Percentiles rank a stretch among this genome's conserved stretches.
Evolutionary conservation across 2,329 filamentous ascomycete species (phyloP).

Genomic region (Byssochlamys sp.): DNA sequence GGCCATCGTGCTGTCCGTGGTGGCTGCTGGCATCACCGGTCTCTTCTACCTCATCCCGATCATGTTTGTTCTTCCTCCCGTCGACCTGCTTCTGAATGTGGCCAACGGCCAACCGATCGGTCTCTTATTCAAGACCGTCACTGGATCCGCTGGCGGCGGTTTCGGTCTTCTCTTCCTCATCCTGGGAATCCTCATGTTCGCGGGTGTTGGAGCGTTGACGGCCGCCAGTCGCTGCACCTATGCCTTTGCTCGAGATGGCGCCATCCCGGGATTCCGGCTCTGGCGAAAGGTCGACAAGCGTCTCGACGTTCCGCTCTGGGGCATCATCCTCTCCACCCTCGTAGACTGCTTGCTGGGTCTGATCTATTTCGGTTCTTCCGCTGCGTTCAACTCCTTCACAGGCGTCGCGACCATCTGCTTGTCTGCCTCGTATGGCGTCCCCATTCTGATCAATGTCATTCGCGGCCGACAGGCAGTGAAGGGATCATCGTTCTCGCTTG

Average conservation of each 20-base stretch:
- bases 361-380: constrained; percentile 69
- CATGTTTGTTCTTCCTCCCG: constrained; percentile 64
- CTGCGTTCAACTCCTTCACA: constrained; percentile 71
- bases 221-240: constrained; percentile 66
- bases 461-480: constrained; percentile 57
- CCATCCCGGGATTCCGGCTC: constrained; percentile 58
- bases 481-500: constrained; percentile 58
- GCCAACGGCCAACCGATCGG: constrained; percentile 68
- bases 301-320: constrained; percentile 61
- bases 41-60: constrained; percentile 62
- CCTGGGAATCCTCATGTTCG: constrained; percentile 67
- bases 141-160: constrained; percentile 61
- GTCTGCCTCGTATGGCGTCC: constrained; percentile 64
- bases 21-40: constrained; percentile 56
- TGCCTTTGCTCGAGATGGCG: constrained; percentile 65
- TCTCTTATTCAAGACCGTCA: constrained; percentile 64
- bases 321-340: constrained; percentile 56
- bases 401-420: constrained; percentile 72
- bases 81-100: constrained; percentile 53
- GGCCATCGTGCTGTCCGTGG: constrained; percentile 61
- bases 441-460: constrained; percentile 61
- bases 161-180: constrained; percentile 68
- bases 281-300: constrained; percentile 57
- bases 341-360: constrained; percentile 64
- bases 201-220: constrained; percentile 64